Conservation (phyloP, 805 yeast genomes). For the Jamesozyma rosinii region DNA sequence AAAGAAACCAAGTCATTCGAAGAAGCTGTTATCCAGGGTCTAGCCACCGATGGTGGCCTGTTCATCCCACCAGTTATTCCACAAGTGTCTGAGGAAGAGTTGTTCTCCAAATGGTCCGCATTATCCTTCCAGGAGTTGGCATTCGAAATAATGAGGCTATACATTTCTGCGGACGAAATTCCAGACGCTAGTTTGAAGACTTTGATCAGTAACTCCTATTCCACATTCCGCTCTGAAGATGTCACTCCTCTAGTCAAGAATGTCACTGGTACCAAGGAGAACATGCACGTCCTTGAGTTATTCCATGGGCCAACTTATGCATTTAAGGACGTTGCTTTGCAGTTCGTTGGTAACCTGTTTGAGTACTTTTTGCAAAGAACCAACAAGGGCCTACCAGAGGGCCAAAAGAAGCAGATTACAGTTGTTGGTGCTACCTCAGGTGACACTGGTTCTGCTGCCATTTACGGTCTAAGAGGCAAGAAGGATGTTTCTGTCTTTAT, state of each 20-base stretch:
- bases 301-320: slow-evolving; percentile 99
- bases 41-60: slow-evolving; percentile 94
- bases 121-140: slow-evolving; percentile 81
- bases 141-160: slow-evolving; percentile 71
- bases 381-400: slow-evolving; percentile 46
- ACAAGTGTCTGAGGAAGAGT: slow-evolving; percentile 42
- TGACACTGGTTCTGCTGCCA: slow-evolving; percentile 98
- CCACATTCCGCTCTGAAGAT: slow-evolving; percentile 81
- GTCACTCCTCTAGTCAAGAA: slow-evolving; percentile 70
- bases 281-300: slow-evolving; percentile 73
- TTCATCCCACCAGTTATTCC: slow-evolving; percentile 84
- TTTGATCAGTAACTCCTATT: slow-evolving; percentile 64
- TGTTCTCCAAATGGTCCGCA: slow-evolving; percentile 59
- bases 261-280: slow-evolving; percentile 47
- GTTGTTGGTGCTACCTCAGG: slow-evolving; percentile 99
- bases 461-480: slow-evolving; percentile 93
- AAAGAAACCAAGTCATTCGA: slow-evolving; percentile 56
- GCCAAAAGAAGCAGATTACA: slow-evolving; percentile 69
- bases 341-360: slow-evolving; percentile 92
- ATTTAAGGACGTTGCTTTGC: slow-evolving; percentile 96
- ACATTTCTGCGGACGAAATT: slow-evolving; percentile 65
- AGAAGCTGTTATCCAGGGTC: slow-evolving; percentile 77
- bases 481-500: slow-evolving; percentile 97
- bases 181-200: slow-evolving; percentile 54
- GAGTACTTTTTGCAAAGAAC: slow-evolving; percentile 80